Conservation (phyloP, 768 basidiomycete species). For the Boletus sp. region DNA sequence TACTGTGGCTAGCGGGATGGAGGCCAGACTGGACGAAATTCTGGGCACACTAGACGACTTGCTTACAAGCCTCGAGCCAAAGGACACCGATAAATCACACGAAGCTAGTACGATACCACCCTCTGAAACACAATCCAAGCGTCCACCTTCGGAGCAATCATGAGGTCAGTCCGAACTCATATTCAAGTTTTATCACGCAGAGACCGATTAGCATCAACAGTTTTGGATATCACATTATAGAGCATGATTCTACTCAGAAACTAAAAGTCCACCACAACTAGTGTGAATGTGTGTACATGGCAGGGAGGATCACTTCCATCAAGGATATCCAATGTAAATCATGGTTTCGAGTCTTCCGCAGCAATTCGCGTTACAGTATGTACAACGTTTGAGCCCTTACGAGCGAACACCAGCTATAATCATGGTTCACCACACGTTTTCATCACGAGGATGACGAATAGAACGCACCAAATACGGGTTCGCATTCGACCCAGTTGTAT, state of each 20-base stretch:
- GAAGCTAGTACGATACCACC: background rate
- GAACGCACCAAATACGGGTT: slow-evolving; percentile 80
- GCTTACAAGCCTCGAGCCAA: slow-evolving; percentile 42
- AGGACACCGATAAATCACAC: background rate
- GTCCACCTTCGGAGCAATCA: background rate
- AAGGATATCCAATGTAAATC: slow-evolving; percentile 30
- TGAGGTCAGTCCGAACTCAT: slow-evolving; percentile 14
- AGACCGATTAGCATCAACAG: background rate
- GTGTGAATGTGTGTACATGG: slow-evolving; percentile 10
- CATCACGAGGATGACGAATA: slow-evolving; percentile 1
- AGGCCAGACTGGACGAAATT: slow-evolving; percentile 59
- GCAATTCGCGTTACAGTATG: slow-evolving; percentile 74
- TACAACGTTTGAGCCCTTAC: slow-evolving; percentile 75
- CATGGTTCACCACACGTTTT: background rate
- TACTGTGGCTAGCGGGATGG: slow-evolving; percentile 59
- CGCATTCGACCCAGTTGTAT: slow-evolving; percentile 88
- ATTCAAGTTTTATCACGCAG: background rate
- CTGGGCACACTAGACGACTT: slow-evolving; percentile 58
- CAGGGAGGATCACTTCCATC: slow-evolving; percentile 17
- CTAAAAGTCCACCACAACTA: slow-evolving; percentile 7
- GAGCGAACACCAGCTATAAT: slow-evolving; percentile 75
- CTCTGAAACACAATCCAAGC: background rate
- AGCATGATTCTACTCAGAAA: slow-evolving; percentile 16
- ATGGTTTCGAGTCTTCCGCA: slow-evolving; percentile 29
- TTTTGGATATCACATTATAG: slow-evolving; percentile 1